Evolutionary conservation across 805 yeast genomes (phyloP).

Genomic region (Starmera quercuum): DNA sequence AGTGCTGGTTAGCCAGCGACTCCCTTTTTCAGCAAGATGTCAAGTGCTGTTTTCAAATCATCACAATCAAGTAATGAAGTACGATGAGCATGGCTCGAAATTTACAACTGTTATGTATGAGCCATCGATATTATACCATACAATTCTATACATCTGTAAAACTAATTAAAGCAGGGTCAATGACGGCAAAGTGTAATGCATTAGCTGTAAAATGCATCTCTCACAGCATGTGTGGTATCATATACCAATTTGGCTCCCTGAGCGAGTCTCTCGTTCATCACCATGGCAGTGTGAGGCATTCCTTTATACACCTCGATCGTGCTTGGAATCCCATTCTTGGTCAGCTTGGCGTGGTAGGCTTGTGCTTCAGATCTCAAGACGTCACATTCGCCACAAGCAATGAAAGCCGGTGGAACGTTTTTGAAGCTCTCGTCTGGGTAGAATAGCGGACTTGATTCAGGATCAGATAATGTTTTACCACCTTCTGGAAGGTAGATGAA

Average conservation of each 20-base stretch:
- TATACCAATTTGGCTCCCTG: slow-evolving; percentile 8
- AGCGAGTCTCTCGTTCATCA: slow-evolving; percentile 32
- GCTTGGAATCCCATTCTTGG: slow-evolving; percentile 27
- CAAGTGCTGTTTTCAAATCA: too few species aligned
- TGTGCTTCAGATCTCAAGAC: slow-evolving; percentile 37
- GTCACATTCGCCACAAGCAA: slow-evolving; percentile 37
- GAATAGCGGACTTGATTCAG: slow-evolving; percentile 34
- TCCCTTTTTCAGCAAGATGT: too few species aligned
- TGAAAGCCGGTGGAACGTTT: slow-evolving; percentile 31
- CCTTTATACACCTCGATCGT: slow-evolving; percentile 30
- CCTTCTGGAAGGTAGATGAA: slow-evolving; percentile 30
- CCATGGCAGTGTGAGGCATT: slow-evolving; percentile 43
- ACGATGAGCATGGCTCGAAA: too few species aligned
- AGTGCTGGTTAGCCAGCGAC: too few species aligned
- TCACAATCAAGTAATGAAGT: too few species aligned
- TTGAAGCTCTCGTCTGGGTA: slow-evolving; percentile 31
- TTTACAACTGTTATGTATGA: too few species aligned
- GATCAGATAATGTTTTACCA: slow-evolving; percentile 17
- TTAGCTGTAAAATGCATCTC: slow-evolving; percentile 18
- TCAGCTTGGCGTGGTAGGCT: slow-evolving; percentile 31
- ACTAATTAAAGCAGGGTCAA: too few species aligned
- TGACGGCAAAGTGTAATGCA: too few species aligned
- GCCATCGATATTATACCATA: too few species aligned
- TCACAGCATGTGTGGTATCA: slow-evolving; percentile 25
- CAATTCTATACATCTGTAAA: slow-evolving; percentile 2